Base-by-base conservation (phyloP, 768 basidiomycete genomes). In the Xerocomellus amylosporus region DNA sequence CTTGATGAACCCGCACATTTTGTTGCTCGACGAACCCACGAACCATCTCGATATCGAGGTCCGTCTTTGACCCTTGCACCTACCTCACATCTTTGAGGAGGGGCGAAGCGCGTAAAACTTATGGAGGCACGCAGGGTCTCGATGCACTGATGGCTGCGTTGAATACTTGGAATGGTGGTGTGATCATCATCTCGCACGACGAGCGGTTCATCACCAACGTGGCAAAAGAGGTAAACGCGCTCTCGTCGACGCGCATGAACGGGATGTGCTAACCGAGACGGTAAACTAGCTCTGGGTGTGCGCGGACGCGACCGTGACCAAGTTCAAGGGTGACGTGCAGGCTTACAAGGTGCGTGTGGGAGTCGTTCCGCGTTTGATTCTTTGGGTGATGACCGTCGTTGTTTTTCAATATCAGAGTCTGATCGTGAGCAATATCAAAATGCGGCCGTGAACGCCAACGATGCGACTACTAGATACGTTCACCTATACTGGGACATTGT, bases 31-130 rank as follows among this genome's bases (percentile, higher is more conserved):
- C 71, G 97, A 99, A 87, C 93, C 93, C 52, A 93, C 93, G 63
- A 96, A 96, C 78, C 95, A 96, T 73, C 76, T 95, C 66, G 94
- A 96, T 88, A 93, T 95, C 56, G 91, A 93, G 78, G 88, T 86
- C 54, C 51, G 59, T 57, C 14, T n/a, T 38, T 22, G 19, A 41
- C 45, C 8, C n/a, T 13, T 19, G 10, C 3, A 13, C n/a, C 22
- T 13, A n/a, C 6, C 22, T 13, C 15, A 7, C 5, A 9, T n/a
- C 24, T 13, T 28, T 28, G 28, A 37, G 46, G 20, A 13, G 2
- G n/a, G 4, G 19, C 19, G 2, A 31, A 19, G 17, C 5, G 15
- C 28, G 17, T 17, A n/a, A 9, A 13, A 24, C 31, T 56, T 20
- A 63, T n/a, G 47, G 22, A 58, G n/a, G n/a, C 19, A 51, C 15